Evolutionary conservation across 805 yeast genomes (phyloP).

Genomic region (Yarrowia sp.): DNA sequence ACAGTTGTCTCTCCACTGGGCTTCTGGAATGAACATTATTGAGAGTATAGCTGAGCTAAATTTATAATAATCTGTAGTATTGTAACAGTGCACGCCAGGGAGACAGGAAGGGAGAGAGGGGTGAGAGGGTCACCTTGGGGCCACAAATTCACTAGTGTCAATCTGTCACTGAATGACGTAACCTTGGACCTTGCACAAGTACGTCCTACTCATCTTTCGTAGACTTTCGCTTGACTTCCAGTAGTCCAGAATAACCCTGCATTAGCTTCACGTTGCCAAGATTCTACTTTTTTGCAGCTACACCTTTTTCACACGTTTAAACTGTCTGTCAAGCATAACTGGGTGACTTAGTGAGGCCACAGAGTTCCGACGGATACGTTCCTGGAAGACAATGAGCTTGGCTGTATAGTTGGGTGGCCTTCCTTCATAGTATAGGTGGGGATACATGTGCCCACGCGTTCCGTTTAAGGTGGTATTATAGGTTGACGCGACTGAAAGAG

Average conservation of each 20-base stretch:
- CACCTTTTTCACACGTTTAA: background rate
- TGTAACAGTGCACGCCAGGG: background rate
- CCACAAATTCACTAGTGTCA: background rate
- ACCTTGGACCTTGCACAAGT: background rate
- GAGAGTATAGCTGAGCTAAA: too few relatives aligned
- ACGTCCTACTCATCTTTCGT: background rate
- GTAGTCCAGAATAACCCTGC: constrained; percentile 6
- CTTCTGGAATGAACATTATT: too few relatives aligned
- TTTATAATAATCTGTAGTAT: background rate
- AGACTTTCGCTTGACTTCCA: background rate
- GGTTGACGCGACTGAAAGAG: background rate
- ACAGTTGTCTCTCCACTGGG: too few relatives aligned
- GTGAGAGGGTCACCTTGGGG: background rate
- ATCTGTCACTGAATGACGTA: background rate
- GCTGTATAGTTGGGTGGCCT: background rate
- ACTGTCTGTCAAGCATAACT: background rate
- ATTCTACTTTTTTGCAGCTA: background rate
- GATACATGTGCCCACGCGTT: background rate
- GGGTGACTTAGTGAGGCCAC: background rate
- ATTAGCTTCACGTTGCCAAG: constrained; percentile 14
- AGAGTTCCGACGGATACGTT: background rate
- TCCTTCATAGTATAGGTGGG: background rate
- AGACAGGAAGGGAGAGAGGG: background rate
- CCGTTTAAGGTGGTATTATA: background rate
- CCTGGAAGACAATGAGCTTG: background rate